Percentiles rank a stretch among this genome's conserved stretches.
phyloP scores from a whole-genome alignment of 768 basidiomycete species.

The Tricholomella constricta region DNA sequence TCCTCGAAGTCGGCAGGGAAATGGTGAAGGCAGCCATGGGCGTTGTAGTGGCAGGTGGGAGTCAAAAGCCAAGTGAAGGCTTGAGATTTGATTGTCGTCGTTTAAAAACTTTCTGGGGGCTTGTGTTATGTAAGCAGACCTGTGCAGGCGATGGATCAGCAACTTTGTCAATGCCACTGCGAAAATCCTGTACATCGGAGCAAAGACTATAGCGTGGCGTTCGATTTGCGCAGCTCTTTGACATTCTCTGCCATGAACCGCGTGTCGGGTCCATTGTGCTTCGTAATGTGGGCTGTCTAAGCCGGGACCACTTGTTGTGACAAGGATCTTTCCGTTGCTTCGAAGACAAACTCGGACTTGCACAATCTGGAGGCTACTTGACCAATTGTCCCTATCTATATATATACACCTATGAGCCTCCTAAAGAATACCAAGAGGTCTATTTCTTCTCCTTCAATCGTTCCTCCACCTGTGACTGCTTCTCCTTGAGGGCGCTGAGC shows the following conservation, averaged over 20 bases:
- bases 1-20: conserved; percentile 18
- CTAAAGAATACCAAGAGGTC: neutral
- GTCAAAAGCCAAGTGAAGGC: neutral
- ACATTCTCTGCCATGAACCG: neutral
- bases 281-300: neutral
- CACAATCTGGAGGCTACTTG: neutral
- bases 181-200: neutral
- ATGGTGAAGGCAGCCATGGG: conserved; percentile 14
- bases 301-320: neutral
- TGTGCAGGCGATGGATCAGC: neutral
- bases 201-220: neutral
- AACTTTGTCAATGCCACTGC: neutral
- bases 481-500: conserved; percentile 70
- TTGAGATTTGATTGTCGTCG: neutral
- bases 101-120: conserved; percentile 8
- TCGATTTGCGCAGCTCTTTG: neutral
- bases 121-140: conserved; percentile 17
- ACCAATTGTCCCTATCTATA: neutral
- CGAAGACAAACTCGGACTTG: neutral
- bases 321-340: conserved; percentile 1
- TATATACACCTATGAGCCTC: no score
- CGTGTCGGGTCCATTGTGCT: neutral
- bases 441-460: conserved; percentile 55
- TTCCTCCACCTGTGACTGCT: conserved; percentile 63
- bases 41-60: neutral